These are phyloP conservation scores for Boletus bicolor DNA, from an alignment of 768 basidiomycete genomes.

Conservation along the genomic window DNA sequence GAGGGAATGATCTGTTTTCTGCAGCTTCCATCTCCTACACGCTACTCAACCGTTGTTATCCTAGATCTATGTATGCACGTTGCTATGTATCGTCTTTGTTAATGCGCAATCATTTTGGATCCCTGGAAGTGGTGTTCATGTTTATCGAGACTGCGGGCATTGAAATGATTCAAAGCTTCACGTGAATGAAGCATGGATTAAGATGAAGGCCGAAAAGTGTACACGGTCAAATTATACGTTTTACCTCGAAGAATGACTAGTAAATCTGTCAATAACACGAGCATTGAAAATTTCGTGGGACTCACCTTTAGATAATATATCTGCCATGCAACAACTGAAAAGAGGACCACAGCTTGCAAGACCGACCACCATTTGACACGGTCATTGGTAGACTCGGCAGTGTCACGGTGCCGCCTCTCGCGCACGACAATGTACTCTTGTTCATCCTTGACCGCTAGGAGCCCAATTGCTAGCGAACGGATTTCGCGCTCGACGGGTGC, in stretches of 20 bases:
- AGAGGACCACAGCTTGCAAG: slow-evolving; percentile 80
- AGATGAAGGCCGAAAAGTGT: not conserved
- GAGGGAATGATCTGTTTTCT: slow-evolving; percentile 5
- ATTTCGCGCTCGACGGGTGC: slow-evolving; percentile 98
- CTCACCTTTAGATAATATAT: slow-evolving; percentile 91
- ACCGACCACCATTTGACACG: slow-evolving; percentile 99
- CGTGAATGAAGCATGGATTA: not conserved
- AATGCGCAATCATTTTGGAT: slow-evolving; percentile 10
- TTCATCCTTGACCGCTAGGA: slow-evolving; percentile 93
- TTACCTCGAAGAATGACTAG: slow-evolving; percentile 88
- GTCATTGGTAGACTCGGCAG: slow-evolving; percentile 88
- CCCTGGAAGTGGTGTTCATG: not conserved
- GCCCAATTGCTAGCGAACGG: slow-evolving; percentile 72
- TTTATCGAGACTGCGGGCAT: not conserved
- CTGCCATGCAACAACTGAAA: slow-evolving; percentile 94
- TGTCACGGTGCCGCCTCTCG: slow-evolving; percentile 90
- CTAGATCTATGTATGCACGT: slow-evolving; percentile 29
- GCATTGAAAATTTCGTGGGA: not conserved
- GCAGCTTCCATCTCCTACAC: slow-evolving; percentile 12
- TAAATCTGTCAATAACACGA: slow-evolving; percentile 2
- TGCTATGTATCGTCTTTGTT: slow-evolving; percentile 17
- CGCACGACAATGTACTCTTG: slow-evolving; percentile 98
- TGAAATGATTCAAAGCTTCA: not conserved
- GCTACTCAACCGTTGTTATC: slow-evolving; percentile 21
- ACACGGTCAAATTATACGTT: slow-evolving; percentile 68